Evolutionary conservation across 495 filamentous ascomycete genomes (phyloP).

Genomic region (Talaromyces trachyspermus): DNA sequence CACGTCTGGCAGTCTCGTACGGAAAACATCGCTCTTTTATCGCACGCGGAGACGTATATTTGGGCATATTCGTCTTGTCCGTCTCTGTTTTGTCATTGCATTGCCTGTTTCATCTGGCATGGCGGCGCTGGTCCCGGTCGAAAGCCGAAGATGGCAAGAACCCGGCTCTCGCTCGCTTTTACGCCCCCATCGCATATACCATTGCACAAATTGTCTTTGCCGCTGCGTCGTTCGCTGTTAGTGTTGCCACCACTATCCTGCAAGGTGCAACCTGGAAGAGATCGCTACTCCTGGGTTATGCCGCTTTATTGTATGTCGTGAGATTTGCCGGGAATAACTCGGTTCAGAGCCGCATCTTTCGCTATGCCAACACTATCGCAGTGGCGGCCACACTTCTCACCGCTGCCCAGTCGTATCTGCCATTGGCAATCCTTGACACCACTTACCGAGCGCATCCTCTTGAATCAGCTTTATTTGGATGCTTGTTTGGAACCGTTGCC

Average conservation of each 20-base stretch:
- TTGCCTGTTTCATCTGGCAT: neutral
- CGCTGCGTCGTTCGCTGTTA: conserved; percentile 12
- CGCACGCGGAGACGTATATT: conserved; percentile 15
- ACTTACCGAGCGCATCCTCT: conserved; percentile 11
- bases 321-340: conserved; percentile 6
- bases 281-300: conserved; percentile 14
- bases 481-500: conserved; percentile 11
- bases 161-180: neutral
- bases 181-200: conserved; percentile 11
- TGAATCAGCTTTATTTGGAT: conserved; percentile 7
- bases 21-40: conserved; percentile 11
- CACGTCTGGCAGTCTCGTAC: conserved; percentile 15
- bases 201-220: conserved; percentile 13
- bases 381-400: conserved; percentile 10
- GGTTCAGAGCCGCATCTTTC: conserved; percentile 9
- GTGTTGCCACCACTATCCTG: conserved; percentile 8
- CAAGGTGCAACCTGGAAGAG: conserved; percentile 11
- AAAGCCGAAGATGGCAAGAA: neutral
- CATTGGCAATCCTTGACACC: conserved; percentile 15
- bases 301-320: conserved; percentile 10
- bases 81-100: conserved; percentile 7
- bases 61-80: conserved; percentile 9
- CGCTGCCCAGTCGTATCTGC: conserved; percentile 12
- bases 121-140: neutral
- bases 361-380: conserved; percentile 14